phyloP scores from a whole-genome alignment of 2,329 filamentous ascomycete genomes.

The Fusarium setosum region DNA sequence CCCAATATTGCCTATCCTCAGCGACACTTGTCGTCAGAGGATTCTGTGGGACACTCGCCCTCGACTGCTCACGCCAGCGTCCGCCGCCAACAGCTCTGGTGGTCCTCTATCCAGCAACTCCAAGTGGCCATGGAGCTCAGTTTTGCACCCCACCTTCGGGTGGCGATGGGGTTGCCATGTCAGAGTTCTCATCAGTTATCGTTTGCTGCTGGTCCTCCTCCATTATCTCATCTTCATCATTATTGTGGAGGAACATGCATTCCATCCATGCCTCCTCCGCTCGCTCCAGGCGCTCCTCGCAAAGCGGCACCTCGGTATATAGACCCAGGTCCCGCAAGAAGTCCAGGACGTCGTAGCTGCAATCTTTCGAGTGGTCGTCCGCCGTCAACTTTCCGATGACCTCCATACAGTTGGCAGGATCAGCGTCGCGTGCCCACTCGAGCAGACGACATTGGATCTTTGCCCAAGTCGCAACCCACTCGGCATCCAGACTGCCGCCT shows the following conservation, averaged over 20 bases:
- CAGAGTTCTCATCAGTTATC: too few species aligned
- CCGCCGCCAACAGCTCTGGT: neutral
- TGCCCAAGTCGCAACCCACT: constrained; percentile 49
- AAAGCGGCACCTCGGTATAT: constrained; percentile 43
- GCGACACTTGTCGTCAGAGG: neutral
- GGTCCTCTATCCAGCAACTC: too few species aligned
- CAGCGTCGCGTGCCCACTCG: constrained; percentile 42
- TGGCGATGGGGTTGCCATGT: too few species aligned
- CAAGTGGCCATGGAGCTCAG: too few species aligned
- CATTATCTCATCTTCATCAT: too few species aligned
- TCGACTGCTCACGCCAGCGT: neutral
- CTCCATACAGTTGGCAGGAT: constrained; percentile 45
- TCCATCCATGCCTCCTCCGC: constrained; percentile 41
- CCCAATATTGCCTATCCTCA: neutral
- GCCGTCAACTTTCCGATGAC: constrained; percentile 39
- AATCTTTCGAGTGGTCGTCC: constrained; percentile 7
- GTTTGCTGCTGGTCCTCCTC: neutral
- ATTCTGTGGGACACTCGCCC: neutral
- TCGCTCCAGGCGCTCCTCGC: constrained; percentile 38
- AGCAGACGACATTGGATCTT: constrained; percentile 47
- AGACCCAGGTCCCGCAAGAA: constrained; percentile 50
- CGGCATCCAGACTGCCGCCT: constrained; percentile 46
- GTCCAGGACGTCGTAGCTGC: constrained; percentile 50
- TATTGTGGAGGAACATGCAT: constrained; percentile 24
- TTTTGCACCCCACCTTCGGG: too few species aligned